Evolutionary conservation across 345 rosid species (phyloP), one percentile per base, ranked within the genome.

Genomic region (Raphanus raphanistrum): DNA sequence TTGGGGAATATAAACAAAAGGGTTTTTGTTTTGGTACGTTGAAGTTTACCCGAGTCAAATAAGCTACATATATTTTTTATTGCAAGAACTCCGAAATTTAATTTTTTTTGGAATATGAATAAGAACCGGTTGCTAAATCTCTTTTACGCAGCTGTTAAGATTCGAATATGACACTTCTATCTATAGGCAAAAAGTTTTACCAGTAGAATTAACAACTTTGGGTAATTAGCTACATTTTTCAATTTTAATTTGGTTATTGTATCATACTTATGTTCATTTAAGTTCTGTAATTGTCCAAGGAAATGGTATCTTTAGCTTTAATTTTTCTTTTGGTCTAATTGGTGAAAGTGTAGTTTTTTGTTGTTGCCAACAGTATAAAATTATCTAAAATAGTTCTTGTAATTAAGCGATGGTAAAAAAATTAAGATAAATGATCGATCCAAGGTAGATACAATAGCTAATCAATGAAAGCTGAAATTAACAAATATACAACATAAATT

Each of bases 1-100:
- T 79, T 79, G 79, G 71, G 36, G 75, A 63, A 79, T 79, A 79
- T 79, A 79, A 78, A 78, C 81, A 48, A 78, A 78, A 50, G 75
- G 66, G 16, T 68, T 79, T 79, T 73, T 31, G 60, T 73, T 67
- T 74, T 68, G 61, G 62, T 62, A 79, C 79, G 79, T 79, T 74
- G 61, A 62, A 68, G 66, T 68, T 72, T 67, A 79, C 74, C 35
- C 6, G 59, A 73, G 74, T 72, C 73, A 41, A 36, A 36, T 36
- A 8, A 36, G 11, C 43, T 36, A 36, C 10, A 36, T 36, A 8
- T 36, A 21, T 36, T 35, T 36, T 8, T 36, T 36, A 36, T 36
- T 36, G 43, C 9, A 36, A 36, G 10, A 36, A 8, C 8, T 36
- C 10, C 10, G 43, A 36, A 36, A 3, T 36, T 6, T 32, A 21